These are phyloP conservation scores for Linum trigynum DNA, from an alignment of 345 rosid species.

Conservation along the genomic window DNA sequence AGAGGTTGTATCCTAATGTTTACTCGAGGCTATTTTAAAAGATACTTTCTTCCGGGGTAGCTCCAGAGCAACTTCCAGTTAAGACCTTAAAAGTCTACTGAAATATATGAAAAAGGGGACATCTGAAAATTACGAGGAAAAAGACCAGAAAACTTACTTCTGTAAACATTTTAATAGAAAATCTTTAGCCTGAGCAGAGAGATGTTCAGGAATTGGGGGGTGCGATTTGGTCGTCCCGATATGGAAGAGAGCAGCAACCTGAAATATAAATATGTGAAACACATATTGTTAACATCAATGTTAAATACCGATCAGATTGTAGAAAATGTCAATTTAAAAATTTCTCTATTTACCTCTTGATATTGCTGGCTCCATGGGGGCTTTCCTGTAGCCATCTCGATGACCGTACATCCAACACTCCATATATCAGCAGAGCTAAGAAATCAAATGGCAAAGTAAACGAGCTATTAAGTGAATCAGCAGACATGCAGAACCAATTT, in stretches of 20 bases:
- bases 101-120: neutral
- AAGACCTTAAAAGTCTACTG: neutral
- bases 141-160: conserved; percentile 13
- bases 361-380: conserved; percentile 33
- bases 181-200: conserved; percentile 23
- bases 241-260: conserved; percentile 31
- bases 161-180: conserved; percentile 27
- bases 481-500: conserved; percentile 6
- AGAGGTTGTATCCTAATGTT: neutral
- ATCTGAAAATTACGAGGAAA: neutral
- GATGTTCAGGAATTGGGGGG: conserved; percentile 28
- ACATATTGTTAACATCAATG: neutral
- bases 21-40: neutral
- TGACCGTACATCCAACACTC: conserved; percentile 29
- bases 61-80: conserved; percentile 2
- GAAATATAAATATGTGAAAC: conserved; percentile 2
- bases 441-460: conserved; percentile 16
- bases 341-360: conserved; percentile 20
- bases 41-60: too few species aligned
- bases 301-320: conserved; percentile 1
- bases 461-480: conserved; percentile 8
- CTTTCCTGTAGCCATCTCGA: conserved; percentile 31
- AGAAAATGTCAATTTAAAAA: neutral
- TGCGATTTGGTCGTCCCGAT: conserved; percentile 30
- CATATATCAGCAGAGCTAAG: conserved; percentile 28